Evolutionary conservation across 768 basidiomycete species (phyloP).

Genomic region (Dacryopinax spathularia): DNA sequence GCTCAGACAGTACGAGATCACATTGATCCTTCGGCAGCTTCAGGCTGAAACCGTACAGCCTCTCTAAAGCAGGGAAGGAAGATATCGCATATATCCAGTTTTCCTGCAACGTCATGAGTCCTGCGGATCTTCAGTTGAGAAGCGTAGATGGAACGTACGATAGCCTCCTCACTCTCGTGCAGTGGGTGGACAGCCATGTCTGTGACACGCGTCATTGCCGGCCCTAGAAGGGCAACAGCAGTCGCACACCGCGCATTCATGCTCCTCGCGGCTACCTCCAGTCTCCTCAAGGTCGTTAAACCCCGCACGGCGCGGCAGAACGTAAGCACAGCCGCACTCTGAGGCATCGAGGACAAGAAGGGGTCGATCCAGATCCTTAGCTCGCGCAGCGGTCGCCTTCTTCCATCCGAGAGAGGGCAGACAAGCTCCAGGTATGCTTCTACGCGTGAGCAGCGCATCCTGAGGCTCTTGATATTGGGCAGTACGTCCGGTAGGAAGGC

Average conservation of each 20-base stretch:
- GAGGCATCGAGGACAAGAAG: neutral
- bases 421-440: neutral
- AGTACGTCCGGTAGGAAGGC: neutral
- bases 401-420: neutral
- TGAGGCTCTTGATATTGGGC: neutral
- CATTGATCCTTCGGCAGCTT: neutral
- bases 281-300: neutral
- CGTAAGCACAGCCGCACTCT: neutral
- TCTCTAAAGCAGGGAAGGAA: neutral
- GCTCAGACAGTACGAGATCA: neutral
- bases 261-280: neutral
- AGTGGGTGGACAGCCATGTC: neutral
- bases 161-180: neutral
- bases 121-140: neutral
- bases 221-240: neutral
- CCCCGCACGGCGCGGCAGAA: neutral
- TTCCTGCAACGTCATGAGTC: neutral
- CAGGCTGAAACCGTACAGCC: neutral
- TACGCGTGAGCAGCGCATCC: neutral
- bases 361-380: neutral
- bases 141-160: neutral
- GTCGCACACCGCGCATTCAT: neutral
- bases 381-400: neutral
- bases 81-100: neutral
- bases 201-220: neutral